Evolutionary conservation across 768 basidiomycete species (phyloP), one percentile per base, ranked within the genome.

Genomic region (Kwoniella sp.): DNA sequence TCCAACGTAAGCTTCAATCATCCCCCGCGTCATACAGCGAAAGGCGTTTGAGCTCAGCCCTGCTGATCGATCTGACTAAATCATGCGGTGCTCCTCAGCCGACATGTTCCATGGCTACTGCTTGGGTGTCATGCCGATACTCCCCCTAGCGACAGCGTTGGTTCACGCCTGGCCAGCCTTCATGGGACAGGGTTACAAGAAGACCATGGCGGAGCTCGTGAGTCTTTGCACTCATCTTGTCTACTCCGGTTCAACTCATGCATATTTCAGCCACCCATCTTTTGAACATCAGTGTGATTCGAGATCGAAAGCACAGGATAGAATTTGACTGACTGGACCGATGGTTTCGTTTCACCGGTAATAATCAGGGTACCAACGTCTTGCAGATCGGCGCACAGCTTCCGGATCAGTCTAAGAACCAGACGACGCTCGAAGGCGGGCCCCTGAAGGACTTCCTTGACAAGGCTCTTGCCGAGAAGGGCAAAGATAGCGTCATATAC

Each of bases 401-500:
- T 10, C 64, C 64, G 2, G 47, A 53, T 6, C 48, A 59, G 25
- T 65, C 58, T 37, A 26, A 22, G 19, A 24, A 60, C 4, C 58
- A 60, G 27, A 24, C 50, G 21, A 19, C 17, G 5, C 29, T 60
- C 5, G 64, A 50, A 2, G 58, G 53, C 26, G 60, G 64, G 30
- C 15, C 25, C 17, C 21, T 53, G 3, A 53, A 53, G 21, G 22
- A 21, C 30, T 65, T 60, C 25, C 58, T 65, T 10, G 64, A 65
- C 36, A 24, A 27, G 17, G 49, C 64, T 0, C 37, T 56, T 5
- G 1, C 7, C 1, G 36, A 56, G 21, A 46, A 6, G 21, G 59
- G 53, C 19, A 44, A 60, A 30, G 37, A 61, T 19, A 66, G 59
- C 26, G 59, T 66, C 47, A 17, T 66, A 13, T 66, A 66, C 55